Evolutionary conservation across 371 early-diverging fungal genomes (phyloP).

Genomic region (Actinomortierella wolfii): DNA sequence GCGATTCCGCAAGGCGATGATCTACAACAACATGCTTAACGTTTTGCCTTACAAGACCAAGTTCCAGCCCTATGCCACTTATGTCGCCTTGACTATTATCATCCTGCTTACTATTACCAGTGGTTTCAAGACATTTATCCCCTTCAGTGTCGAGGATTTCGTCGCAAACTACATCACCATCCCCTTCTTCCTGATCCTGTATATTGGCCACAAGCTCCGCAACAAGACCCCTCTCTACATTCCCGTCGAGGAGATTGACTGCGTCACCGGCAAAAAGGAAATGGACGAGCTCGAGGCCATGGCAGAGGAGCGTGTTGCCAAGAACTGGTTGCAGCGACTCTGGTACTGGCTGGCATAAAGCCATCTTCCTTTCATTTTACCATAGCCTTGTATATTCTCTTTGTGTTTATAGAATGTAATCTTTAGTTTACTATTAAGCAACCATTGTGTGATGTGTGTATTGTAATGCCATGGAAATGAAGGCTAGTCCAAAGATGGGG

Average conservation of each 20-base stretch:
- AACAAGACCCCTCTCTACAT: conserved; percentile 18
- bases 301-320: conserved; percentile 25
- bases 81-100: conserved; percentile 62
- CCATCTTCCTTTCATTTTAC: too few species aligned
- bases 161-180: conserved; percentile 57
- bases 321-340: conserved; percentile 13
- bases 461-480: too few species aligned
- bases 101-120: conserved; percentile 60
- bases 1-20: conserved; percentile 80
- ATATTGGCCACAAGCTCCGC: conserved; percentile 55
- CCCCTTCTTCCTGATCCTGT: conserved; percentile 57
- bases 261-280: conserved; percentile 22
- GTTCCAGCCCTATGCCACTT: conserved; percentile 71
- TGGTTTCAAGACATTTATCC: conserved; percentile 55
- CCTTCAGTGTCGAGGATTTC: conserved; percentile 31
- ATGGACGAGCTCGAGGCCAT: conserved; percentile 30
- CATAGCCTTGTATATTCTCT: too few species aligned
- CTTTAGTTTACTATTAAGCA: too few species aligned
- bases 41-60: conserved; percentile 77
- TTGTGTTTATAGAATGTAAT: too few species aligned
- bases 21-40: conserved; percentile 50
- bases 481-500: too few species aligned
- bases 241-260: conserved; percentile 18
- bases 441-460: too few species aligned
- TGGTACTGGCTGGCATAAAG: conserved; percentile 29